Percentiles rank a stretch among this genome's conserved stretches.
phyloP scores from a whole-genome alignment of 805 yeast species.

The Kuraishia piskuri region DNA sequence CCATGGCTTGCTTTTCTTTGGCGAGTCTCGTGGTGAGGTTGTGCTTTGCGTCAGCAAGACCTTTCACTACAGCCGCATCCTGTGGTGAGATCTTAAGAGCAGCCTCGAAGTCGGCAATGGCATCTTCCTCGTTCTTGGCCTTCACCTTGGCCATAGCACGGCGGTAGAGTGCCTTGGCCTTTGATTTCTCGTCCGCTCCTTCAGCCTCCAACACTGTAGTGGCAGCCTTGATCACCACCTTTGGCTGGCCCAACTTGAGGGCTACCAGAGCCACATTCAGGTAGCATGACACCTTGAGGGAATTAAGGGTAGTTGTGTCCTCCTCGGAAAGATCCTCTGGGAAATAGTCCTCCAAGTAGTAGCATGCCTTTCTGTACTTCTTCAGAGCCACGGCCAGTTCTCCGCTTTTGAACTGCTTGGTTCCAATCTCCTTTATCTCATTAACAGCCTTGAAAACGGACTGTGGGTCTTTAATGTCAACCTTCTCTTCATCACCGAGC shows the following conservation, averaged over 20 bases:
- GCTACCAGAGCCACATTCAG: constrained; percentile 72
- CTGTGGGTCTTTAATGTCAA: constrained; percentile 51
- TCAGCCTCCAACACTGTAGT: constrained; percentile 59
- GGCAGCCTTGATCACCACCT: constrained; percentile 49
- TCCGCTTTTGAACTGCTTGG: constrained; percentile 61
- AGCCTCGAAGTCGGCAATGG: constrained; percentile 52
- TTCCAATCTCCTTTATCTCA: constrained; percentile 69
- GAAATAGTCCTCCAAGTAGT: constrained; percentile 61
- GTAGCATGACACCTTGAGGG: constrained; percentile 53
- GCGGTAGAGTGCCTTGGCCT: constrained; percentile 82
- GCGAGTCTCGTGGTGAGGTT: constrained; percentile 45
- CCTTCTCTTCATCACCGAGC: constrained; percentile 63
- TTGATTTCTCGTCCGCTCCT: constrained; percentile 51
- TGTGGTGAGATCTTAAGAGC: constrained; percentile 60
- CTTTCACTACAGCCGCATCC: constrained; percentile 65
- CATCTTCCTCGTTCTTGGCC: constrained; percentile 61
- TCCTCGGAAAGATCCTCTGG: constrained; percentile 60
- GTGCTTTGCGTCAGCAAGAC: constrained; percentile 50
- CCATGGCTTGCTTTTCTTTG: constrained; percentile 65
- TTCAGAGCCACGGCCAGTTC: constrained; percentile 45
- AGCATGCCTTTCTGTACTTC: constrained; percentile 69
- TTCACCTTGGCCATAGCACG: constrained; percentile 68
- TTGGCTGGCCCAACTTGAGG: constrained; percentile 49
- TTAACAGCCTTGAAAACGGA: constrained; percentile 60
- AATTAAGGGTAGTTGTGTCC: constrained; percentile 38